A percentile compares a stretch with the other conserved stretches of the same genome.
phyloP scores from a whole-genome alignment of 1,139 yeast species.

The Candida tetrigidarum region DNA sequence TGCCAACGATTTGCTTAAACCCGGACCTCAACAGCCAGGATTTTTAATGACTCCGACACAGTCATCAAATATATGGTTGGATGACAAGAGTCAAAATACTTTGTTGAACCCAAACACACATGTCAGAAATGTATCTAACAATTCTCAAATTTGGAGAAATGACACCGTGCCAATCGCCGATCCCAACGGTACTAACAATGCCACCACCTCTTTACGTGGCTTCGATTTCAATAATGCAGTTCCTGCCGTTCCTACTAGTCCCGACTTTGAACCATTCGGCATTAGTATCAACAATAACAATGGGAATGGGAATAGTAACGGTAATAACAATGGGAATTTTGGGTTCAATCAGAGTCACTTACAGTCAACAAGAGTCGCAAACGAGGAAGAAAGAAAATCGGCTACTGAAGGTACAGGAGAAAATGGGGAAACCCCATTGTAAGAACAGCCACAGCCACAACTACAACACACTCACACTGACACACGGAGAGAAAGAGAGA shows the following conservation, averaged over 20 bases:
- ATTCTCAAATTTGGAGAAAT: slow-evolving; percentile 36
- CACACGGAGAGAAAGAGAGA: neutral
- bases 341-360: slow-evolving; percentile 1
- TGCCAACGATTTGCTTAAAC: slow-evolving; percentile 7
- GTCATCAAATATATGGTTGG: slow-evolving; percentile 19
- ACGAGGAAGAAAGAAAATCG: slow-evolving; percentile 7
- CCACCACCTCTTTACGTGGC: slow-evolving; percentile 17
- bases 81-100: slow-evolving; percentile 12
- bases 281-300: slow-evolving; percentile 14
- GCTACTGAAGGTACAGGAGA: slow-evolving; percentile 1
- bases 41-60: slow-evolving; percentile 19
- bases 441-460: too few species aligned
- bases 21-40: slow-evolving; percentile 6
- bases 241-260: slow-evolving; percentile 5
- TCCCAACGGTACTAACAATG: slow-evolving; percentile 10
- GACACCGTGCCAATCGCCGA: slow-evolving; percentile 17
- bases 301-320: too few species aligned
- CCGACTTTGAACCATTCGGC: slow-evolving; percentile 22
- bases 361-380: neutral
- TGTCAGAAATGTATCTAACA: slow-evolving; percentile 28
- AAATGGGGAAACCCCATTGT: slow-evolving; percentile 1
- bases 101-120: slow-evolving; percentile 17
- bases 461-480: too few species aligned
- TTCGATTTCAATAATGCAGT: slow-evolving; percentile 19
- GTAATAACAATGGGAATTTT: neutral